Base-by-base conservation (phyloP, 2,329 filamentous ascomycete genomes). In the Colletotrichum nymphaeae region DNA sequence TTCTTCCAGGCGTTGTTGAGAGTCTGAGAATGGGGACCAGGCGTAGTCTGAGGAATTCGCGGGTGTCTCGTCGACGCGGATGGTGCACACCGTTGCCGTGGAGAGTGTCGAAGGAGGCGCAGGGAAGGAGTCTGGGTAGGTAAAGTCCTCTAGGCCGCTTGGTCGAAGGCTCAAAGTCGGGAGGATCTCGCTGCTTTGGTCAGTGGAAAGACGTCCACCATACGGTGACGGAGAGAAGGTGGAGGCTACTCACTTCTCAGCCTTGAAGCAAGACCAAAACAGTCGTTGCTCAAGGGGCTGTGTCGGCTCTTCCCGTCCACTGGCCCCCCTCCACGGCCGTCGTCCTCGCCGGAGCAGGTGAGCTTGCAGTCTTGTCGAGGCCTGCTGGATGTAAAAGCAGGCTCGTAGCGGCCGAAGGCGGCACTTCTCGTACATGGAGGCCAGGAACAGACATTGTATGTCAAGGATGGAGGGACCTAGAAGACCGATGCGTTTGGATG, bases 1-100 rank as follows among this genome's bases (percentile, higher is more conserved):
- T 65, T 85, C 83, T 4, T 84, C 81, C 0, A 75, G 74, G 67
- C 69, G 56, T 32, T 67, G 42, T 32, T 37, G 8, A 3, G 30
- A 22, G 12, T 49, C 19, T 22, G 42, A 19, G 42, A 22, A 9
- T 19, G 42, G 42, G 19, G 42, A 49, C 42, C 42, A n/a, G 42
- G 42, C 19, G 19, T 49, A 22, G 16, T 49, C 42, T 22, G 42
- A 49, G 7, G 42, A 8, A 4, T 19, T 11, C 19, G 19, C 4
- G 16, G 19, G 19, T 49, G 42, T 22, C 42, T 49, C 42, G 42
- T 49, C 9, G 42, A 22, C 19, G 16, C 42, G 4, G 19, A 19
- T n/a, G 16, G 42, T 22, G 11, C 32, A 35, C 4, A 35, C 32
- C 11, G 32, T 5, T 35, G 11, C 32, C 32, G 26, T 57, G 16